Conservation (phyloP, 2,329 filamentous ascomycete species). For the Dactylonectria macrodidyma region DNA sequence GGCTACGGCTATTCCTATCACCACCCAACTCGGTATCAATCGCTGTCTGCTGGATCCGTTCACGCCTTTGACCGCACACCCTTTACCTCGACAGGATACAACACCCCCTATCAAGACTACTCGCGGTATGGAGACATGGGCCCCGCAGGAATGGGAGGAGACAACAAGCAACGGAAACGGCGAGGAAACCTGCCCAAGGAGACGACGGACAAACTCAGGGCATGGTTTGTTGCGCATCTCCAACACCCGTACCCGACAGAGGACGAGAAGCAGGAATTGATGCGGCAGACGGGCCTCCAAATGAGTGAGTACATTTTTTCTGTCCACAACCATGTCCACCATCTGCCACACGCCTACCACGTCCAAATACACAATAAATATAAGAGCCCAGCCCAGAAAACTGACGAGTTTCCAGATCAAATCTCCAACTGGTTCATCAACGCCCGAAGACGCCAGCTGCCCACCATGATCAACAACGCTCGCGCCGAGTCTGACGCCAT, state of each 20-base stretch:
- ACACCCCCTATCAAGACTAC: constrained; percentile 59
- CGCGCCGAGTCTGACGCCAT: constrained; percentile 66
- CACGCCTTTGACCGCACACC: constrained; percentile 61
- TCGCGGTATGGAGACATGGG: constrained; percentile 60
- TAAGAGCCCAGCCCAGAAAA: background rate
- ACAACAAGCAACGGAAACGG: constrained; percentile 72
- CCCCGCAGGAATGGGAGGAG: constrained; percentile 55
- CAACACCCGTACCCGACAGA: constrained; percentile 89
- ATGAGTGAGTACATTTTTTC: constrained; percentile 73
- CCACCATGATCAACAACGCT: constrained; percentile 71
- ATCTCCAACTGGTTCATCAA: constrained; percentile 90
- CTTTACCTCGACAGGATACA: constrained; percentile 60
- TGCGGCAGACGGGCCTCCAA: constrained; percentile 81
- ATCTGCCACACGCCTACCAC: background rate
- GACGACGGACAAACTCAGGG: constrained; percentile 84
- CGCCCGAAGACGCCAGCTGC: constrained; percentile 76
- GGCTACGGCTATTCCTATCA: constrained; percentile 58
- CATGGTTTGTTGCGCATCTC: constrained; percentile 85
- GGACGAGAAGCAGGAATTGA: constrained; percentile 88
- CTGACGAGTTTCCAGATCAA: constrained; percentile 65
- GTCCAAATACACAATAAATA: background rate
- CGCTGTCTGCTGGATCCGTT: constrained; percentile 61
- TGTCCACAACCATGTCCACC: background rate
- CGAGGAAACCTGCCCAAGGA: constrained; percentile 93
- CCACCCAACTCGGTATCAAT: constrained; percentile 62